Base-by-base conservation (phyloP, 2,329 filamentous ascomycete genomes). In the Colletotrichum scovillei region DNA sequence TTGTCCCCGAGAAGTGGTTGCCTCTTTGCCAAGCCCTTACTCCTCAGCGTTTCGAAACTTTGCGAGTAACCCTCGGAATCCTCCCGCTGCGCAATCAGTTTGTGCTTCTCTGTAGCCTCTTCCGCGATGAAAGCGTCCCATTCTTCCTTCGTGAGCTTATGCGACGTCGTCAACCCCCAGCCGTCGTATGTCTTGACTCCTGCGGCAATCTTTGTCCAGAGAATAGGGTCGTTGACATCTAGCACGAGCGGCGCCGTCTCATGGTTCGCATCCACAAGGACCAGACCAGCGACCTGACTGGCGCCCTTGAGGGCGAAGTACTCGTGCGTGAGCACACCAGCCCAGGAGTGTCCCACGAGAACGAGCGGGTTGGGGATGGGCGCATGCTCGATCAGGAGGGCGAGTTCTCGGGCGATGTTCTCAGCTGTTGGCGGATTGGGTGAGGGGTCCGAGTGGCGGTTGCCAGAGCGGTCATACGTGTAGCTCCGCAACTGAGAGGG, bases 191-290 rank as follows among this genome's bases (percentile, higher is more conserved):
- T n/a, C 11, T 70, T 30, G 4, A 70, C 60, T 2, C 60, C 67
- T 1, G 53, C 55, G 22, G 67, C 67, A 5, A 70, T 28, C 5
- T 42, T 42, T 1, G 6, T 32, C 67, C 67, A 70, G 9, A 70
- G 67, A 3, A 53, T 42, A 1, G 55, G 67, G 5, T 70, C 67
- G 11, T 70, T 70, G 5, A 70, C 67, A 22, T 70, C 24, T 35
- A 65, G 8, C 0, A 59, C 60, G 28, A 70, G 52, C 16, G 67
- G 67, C 0, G 38, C 22, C 5, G 60, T 65, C 38, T 70, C 60
- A 12, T 70, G 67, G 38, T 70, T 70, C 14, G 60, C 67, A 62
- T 70, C 60, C 14, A 60, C 67, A 16, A 70, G 35, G 6, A 70
- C 67, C 16, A 70, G 6, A 0, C 67, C 67, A 6, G 67, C 67